A percentile compares a stretch with the other conserved stretches of the same genome.
phyloP scores from a whole-genome alignment of 352 stramenopile species.

The Ophiocytium majus region DNA sequence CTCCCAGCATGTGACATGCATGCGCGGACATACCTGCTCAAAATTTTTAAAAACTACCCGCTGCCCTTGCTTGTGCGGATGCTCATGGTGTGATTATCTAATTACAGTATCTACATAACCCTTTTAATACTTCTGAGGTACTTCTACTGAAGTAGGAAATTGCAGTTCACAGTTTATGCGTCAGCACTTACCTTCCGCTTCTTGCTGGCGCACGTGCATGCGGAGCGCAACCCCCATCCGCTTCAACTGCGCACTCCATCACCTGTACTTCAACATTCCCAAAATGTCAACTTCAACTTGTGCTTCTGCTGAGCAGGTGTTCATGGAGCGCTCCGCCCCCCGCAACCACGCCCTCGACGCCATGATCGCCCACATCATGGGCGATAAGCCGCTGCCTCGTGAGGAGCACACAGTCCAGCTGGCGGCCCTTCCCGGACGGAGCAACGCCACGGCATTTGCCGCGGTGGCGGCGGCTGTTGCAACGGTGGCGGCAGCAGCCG shows the following conservation, averaged over 20 bases:
- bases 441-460: too few relatives aligned
- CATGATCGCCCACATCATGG: slow-evolving; percentile 9
- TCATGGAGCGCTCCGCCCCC: slow-evolving; percentile 13
- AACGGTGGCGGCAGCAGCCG: too few relatives aligned
- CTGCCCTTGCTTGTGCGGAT: too few relatives aligned
- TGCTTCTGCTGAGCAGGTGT: background rate
- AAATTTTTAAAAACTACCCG: too few relatives aligned
- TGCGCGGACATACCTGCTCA: too few relatives aligned
- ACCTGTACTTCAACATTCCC: background rate
- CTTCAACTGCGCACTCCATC: background rate
- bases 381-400: background rate
- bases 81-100: too few relatives aligned
- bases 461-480: too few relatives aligned
- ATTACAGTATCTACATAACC: too few relatives aligned
- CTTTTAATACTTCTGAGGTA: too few relatives aligned
- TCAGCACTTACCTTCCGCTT: background rate
- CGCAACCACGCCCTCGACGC: background rate
- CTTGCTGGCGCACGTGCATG: background rate
- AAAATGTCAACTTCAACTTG: background rate
- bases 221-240: background rate
- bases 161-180: background rate
- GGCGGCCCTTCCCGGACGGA: slow-evolving; percentile 5
- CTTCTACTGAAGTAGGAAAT: too few relatives aligned
- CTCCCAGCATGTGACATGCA: too few relatives aligned
- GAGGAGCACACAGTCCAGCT: background rate